Base-by-base conservation (phyloP, 192 early-diverging fungal species). In the Haplosporangium gracile region DNA sequence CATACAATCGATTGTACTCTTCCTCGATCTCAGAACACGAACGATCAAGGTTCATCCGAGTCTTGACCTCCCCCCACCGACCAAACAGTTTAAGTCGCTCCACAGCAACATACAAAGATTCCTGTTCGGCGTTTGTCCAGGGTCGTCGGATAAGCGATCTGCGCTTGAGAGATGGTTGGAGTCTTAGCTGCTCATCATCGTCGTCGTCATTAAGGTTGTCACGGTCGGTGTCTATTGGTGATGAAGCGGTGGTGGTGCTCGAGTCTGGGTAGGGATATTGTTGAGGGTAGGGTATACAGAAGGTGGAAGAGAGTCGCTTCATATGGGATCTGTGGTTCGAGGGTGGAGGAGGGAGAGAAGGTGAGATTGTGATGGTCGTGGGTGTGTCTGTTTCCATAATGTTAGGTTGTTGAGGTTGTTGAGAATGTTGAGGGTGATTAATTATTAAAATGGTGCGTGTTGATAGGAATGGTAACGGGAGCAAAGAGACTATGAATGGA, bases 71-170 rank as follows among this genome's bases (percentile, higher is more conserved):
- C 0, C 36, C 34, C 84, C 84, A 86, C 16, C 70, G 70, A 1
- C 84, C 84, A 79, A 72, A 86, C 36, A 86, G 72, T 5, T 74
- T 65, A 13, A 70, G 51, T 39, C 70, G 70, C 26, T 86, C 84
- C 5, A 86, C 84, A 1, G 84, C 84, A 16, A 86, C 38, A 63
- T 86, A 86, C 22, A 86, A 71, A 0, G 84, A 77, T 36, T 86
- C 84, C 63, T 86, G 84, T 70, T 86, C 84, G 18, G 75, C 42
- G 20, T 78, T 86, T 20, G 84, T 81, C 84, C 84, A 86, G 26
- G 75, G 82, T n/a, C 68, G 38, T 20, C 63, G 57, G 8, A 53
- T 53, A 16, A 74, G 39, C 11, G 47, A 70, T 32, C 70, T 57
- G 6, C 75, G 74, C 13, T 82, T 82, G 8, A 65, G 18, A 0